Conservation (phyloP, 2,329 filamentous ascomycete genomes). For the Pestalotiopsis sp. region DNA sequence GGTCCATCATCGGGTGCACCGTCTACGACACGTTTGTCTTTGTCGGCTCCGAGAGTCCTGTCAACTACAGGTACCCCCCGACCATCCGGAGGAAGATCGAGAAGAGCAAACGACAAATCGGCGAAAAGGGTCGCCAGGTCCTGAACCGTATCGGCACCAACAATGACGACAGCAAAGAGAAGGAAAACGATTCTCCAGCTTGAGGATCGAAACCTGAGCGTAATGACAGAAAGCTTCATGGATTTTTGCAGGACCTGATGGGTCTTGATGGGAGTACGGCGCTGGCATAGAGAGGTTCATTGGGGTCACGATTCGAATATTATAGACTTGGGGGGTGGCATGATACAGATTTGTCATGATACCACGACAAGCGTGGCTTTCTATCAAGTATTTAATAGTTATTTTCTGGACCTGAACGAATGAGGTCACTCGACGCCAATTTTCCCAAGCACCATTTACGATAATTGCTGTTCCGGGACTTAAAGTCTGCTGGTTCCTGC, state of each 20-base stretch:
- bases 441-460: too few relatives aligned
- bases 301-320: background rate
- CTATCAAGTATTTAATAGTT: background rate
- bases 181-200: background rate
- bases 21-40: conserved; percentile 36
- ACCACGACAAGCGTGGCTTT: background rate
- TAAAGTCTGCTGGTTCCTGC: too few relatives aligned
- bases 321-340: background rate
- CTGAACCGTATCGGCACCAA: background rate
- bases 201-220: background rate
- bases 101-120: background rate
- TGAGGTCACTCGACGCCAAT: too few relatives aligned
- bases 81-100: conserved; percentile 2
- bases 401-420: background rate
- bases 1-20: conserved; percentile 30
- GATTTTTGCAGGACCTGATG: too few relatives aligned
- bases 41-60: conserved; percentile 29
- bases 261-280: too few relatives aligned
- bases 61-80: conserved; percentile 22
- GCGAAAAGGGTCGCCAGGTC: background rate
- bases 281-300: too few relatives aligned
- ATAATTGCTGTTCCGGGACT: too few relatives aligned
- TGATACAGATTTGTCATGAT: background rate
- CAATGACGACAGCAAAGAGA: background rate
- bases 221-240: background rate